Percentiles rank a stretch among this genome's conserved stretches.
These are phyloP conservation scores for Diplodia mutila DNA, from an alignment of 2,329 filamentous ascomycete genomes.

Conservation along the genomic window DNA sequence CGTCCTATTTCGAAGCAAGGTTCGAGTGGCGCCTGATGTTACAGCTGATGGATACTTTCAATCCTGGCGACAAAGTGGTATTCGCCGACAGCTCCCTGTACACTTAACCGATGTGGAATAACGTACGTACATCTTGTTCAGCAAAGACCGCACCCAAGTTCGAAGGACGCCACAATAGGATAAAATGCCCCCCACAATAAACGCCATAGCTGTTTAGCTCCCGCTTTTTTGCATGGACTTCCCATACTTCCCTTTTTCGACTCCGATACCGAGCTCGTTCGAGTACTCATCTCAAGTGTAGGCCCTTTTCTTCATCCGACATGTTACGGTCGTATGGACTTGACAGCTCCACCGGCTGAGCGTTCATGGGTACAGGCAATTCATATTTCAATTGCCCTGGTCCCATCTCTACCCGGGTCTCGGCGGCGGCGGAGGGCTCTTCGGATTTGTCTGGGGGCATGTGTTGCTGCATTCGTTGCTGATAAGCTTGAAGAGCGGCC, in stretches of 20 bases:
- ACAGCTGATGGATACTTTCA: not conserved
- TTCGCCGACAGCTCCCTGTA: not conserved
- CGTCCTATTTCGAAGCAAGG: not conserved
- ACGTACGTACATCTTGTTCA: too few relatives aligned
- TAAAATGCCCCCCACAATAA: too few relatives aligned
- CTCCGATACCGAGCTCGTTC: not conserved
- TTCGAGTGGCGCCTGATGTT: not conserved
- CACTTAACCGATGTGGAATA: not conserved
- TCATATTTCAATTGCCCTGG: not conserved
- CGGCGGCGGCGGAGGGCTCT: not conserved
- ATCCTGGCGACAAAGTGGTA: not conserved
- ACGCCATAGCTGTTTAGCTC: too few relatives aligned
- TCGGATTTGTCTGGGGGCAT: not conserved
- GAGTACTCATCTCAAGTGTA: not conserved
- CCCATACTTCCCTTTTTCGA: not conserved
- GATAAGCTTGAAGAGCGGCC: not conserved
- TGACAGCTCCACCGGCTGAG: not conserved
- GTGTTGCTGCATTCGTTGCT: not conserved
- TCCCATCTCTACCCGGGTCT: not conserved
- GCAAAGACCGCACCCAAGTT: too few relatives aligned
- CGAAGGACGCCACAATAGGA: too few relatives aligned
- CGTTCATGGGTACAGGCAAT: not conserved
- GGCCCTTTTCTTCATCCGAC: conserved; percentile 6
- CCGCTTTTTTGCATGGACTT: too few relatives aligned
- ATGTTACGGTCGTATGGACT: not conserved